Conservation (phyloP, 208 protist species). For the Acanthamoeba healyi region DNA sequence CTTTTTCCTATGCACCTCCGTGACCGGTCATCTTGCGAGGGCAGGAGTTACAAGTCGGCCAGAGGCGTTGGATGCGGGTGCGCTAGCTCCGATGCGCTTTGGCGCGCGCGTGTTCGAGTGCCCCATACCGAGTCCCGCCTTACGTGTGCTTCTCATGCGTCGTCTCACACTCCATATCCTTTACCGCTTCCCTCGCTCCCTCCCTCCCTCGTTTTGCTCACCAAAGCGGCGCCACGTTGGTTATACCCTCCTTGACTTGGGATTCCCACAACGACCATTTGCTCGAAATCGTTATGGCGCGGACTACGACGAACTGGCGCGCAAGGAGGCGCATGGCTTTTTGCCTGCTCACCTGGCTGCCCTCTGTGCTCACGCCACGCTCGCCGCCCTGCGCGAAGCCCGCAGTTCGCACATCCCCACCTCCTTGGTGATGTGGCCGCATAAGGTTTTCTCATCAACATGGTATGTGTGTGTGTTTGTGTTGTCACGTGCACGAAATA, state of each 20-base stretch:
- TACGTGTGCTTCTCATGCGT: background rate
- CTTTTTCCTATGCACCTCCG: background rate
- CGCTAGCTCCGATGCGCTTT: background rate
- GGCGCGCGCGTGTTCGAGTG: conserved; percentile 9
- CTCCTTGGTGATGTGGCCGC: background rate
- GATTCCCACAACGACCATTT: background rate
- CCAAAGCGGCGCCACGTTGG: too few relatives aligned
- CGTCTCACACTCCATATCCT: conserved; percentile 19
- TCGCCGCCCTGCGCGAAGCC: background rate
- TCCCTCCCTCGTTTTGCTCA: background rate
- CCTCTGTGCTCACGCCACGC: background rate
- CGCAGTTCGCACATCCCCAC: background rate
- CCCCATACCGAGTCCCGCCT: background rate
- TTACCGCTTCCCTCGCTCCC: background rate
- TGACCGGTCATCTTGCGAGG: background rate
- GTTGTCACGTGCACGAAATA: too few relatives aligned
- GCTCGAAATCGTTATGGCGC: background rate
- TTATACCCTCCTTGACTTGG: background rate
- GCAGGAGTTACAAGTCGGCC: conserved; percentile 17
- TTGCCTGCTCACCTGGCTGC: background rate
- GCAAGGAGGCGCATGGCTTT: background rate
- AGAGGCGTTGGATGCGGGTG: conserved; percentile 3
- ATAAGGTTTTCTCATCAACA: too few relatives aligned
- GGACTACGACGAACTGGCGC: background rate
- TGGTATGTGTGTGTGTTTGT: too few relatives aligned